phyloP scores from a whole-genome alignment of 345 rosid genomes.

The Lepidium africanum region DNA sequence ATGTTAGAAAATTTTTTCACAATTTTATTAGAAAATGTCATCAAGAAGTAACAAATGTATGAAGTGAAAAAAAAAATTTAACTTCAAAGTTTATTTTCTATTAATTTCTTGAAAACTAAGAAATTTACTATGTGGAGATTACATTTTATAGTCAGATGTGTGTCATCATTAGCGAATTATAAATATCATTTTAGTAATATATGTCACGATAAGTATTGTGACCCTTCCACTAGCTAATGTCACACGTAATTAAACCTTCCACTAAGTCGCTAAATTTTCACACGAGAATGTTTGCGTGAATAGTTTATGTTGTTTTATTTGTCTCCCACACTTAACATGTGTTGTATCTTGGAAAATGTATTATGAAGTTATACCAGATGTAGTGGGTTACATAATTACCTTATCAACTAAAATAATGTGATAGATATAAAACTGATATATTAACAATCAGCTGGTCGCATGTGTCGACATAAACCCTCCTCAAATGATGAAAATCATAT shows the following conservation, averaged over 20 bases:
- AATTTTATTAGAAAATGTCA: background rate
- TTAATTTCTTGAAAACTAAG: too few relatives aligned
- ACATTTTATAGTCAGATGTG: too few relatives aligned
- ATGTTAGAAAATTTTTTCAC: background rate
- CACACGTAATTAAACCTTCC: background rate
- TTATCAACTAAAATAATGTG: too few relatives aligned
- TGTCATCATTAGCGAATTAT: background rate
- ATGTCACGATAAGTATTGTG: background rate
- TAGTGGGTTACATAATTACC: too few relatives aligned
- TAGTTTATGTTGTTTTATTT: background rate
- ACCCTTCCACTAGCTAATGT: background rate
- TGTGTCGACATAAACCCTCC: too few relatives aligned
- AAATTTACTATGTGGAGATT: background rate
- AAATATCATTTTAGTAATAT: background rate
- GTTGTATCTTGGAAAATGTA: background rate
- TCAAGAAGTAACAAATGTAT: too few relatives aligned
- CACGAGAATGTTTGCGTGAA: background rate
- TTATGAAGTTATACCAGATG: background rate
- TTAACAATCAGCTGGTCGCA: fast-evolving
- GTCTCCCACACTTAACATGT: background rate
- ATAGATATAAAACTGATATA: too few relatives aligned
- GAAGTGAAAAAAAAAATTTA: too few relatives aligned
- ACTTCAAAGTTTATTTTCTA: too few relatives aligned
- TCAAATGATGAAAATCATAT: too few relatives aligned
- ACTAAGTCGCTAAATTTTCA: background rate